These are phyloP conservation scores for Apiospora sp. DNA, from an alignment of 2,329 filamentous ascomycete species.

Conservation along the genomic window DNA sequence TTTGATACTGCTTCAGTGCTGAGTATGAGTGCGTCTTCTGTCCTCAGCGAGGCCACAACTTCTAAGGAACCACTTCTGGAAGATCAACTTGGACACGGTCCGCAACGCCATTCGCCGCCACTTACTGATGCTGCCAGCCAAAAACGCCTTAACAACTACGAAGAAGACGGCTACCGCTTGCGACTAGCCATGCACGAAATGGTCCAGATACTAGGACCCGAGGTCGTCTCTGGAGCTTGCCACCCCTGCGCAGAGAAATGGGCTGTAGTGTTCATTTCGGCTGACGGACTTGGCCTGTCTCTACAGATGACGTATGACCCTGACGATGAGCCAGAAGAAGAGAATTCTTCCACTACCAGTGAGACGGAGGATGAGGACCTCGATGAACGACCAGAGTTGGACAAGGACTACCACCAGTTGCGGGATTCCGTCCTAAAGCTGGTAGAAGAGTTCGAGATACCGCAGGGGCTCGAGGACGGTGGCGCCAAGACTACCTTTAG, in stretches of 20 bases:
- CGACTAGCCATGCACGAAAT: conserved; percentile 76
- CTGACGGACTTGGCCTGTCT: conserved; percentile 74
- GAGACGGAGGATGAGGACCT: conserved; percentile 70
- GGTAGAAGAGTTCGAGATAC: conserved; percentile 83
- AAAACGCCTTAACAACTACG: conserved; percentile 59
- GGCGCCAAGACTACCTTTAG: conserved; percentile 71
- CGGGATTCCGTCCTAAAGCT: conserved; percentile 83
- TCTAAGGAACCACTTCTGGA: conserved; percentile 71
- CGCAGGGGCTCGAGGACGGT: conserved; percentile 68
- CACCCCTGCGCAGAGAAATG: conserved; percentile 86
- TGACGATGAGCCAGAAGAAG: conserved; percentile 70
- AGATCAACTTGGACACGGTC: conserved; percentile 56
- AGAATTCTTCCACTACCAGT: conserved; percentile 67
- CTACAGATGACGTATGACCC: conserved; percentile 77
- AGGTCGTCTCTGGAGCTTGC: conserved; percentile 71
- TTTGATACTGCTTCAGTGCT: conserved; percentile 75
- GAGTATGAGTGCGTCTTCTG: conserved; percentile 76
- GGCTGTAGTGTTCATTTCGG: conserved; percentile 81
- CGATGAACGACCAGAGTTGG: conserved; percentile 68
- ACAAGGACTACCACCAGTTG: conserved; percentile 82
- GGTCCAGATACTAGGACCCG: conserved; percentile 69
- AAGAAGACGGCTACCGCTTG: conserved; percentile 71
- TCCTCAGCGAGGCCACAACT: conserved; percentile 73
- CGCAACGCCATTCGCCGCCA: conserved; percentile 63
- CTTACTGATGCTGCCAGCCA: conserved; percentile 54